These are phyloP conservation scores for Sphagnum magellanicum DNA, from an alignment of 228 moss, liverwort and hornwort genomes.

Conservation along the genomic window DNA sequence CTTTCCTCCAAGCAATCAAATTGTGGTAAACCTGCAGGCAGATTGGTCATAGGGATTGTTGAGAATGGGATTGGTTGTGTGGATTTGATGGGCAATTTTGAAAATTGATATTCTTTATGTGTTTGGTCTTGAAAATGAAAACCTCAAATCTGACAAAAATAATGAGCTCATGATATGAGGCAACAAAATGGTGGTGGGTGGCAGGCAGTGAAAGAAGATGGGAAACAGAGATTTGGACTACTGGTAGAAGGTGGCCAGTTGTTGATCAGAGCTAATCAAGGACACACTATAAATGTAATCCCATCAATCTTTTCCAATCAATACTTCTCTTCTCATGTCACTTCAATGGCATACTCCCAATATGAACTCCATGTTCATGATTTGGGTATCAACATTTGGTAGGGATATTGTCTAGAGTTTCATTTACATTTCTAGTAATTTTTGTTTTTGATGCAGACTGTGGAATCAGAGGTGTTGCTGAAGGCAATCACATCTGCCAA, in stretches of 20 bases:
- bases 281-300: constrained; percentile 65
- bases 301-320: not conserved
- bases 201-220: constrained; percentile 58
- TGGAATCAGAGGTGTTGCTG: constrained; percentile 59
- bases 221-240: constrained; percentile 64
- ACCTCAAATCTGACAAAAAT: no score
- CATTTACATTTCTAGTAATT: not conserved
- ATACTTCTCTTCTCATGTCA: not conserved
- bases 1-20: no score
- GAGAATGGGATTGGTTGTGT: not conserved
- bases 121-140: no score
- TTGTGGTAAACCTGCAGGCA: no score
- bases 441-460: constrained; percentile 31
- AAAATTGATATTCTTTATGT: no score
- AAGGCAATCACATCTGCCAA: constrained; percentile 30
- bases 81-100: no score
- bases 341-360: not conserved
- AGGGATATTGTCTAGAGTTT: not conserved
- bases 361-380: no score
- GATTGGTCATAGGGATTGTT: not conserved
- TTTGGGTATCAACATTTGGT: no score
- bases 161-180: no score
- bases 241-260: constrained; percentile 42
- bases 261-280: constrained; percentile 80
- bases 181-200: constrained; percentile 2